Evolutionary conservation across 306 rosid species (phyloP).

Genomic region (Quercus variabilis): DNA sequence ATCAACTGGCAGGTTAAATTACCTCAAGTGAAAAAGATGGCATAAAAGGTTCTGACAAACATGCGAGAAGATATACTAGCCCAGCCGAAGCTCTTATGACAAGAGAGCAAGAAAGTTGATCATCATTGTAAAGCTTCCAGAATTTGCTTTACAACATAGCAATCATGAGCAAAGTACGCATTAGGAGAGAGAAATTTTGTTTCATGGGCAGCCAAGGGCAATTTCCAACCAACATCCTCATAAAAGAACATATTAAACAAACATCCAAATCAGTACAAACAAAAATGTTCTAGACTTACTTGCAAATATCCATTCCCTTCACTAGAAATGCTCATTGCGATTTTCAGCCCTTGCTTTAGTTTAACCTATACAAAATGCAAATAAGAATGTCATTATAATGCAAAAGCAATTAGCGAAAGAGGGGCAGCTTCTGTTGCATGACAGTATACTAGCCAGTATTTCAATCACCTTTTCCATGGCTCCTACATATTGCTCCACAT

Average conservation of each 20-base stretch:
- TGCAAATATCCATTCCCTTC: conserved; percentile 92
- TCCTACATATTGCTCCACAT: conserved; percentile 70
- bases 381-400: conserved; percentile 3
- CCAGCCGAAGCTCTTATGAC: conserved; percentile 90
- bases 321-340: conserved; percentile 81
- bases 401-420: not conserved
- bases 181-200: too few species aligned
- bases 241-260: not conserved
- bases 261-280: not conserved
- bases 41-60: conserved; percentile 27
- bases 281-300: conserved; percentile 37
- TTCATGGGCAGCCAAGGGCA: too few species aligned
- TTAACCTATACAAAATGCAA: conserved; percentile 56
- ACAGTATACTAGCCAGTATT: not conserved
- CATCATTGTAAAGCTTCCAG: conserved; percentile 85
- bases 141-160: conserved; percentile 65
- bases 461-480: conserved; percentile 86
- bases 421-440: not conserved
- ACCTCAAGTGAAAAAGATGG: conserved; percentile 83
- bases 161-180: not conserved
- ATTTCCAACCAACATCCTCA: not conserved
- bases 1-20: conserved; percentile 17
- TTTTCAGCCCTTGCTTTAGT: conserved; percentile 88
- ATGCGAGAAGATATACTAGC: conserved; percentile 78
- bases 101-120: conserved; percentile 62